A percentile compares a stretch with the other conserved stretches of the same genome.
Evolutionary conservation across 1,139 yeast species (phyloP).

Genomic region (Debaryomyces psychrophilus): DNA sequence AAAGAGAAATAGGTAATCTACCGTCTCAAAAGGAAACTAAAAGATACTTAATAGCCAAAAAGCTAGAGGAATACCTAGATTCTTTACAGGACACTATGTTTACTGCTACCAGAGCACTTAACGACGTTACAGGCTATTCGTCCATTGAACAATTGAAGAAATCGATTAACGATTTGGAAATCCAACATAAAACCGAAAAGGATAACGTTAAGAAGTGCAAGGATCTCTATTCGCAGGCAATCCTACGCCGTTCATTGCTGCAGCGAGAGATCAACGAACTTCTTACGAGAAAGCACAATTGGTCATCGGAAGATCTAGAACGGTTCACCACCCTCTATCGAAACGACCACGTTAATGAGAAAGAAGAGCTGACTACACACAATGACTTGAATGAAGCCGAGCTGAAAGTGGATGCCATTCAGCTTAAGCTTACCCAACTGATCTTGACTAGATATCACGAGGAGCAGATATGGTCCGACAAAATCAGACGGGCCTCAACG

Average conservation of each 20-base stretch:
- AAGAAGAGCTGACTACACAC: slow-evolving; percentile 58
- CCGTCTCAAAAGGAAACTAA: slow-evolving; percentile 37
- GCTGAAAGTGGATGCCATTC: slow-evolving; percentile 66
- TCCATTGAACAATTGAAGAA: slow-evolving; percentile 73
- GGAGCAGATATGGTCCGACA: slow-evolving; percentile 98
- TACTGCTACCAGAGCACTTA: slow-evolving; percentile 73
- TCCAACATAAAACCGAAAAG: slow-evolving; percentile 53
- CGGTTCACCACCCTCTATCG: slow-evolving; percentile 79
- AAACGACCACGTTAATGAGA: slow-evolving; percentile 77
- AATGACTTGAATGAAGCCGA: slow-evolving; percentile 59
- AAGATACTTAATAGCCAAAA: slow-evolving; percentile 25
- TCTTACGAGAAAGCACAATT: slow-evolving; percentile 78
- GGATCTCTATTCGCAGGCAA: slow-evolving; percentile 59
- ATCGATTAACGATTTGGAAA: slow-evolving; percentile 56
- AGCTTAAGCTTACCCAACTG: slow-evolving; percentile 69
- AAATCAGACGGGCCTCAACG: slow-evolving; percentile 88
- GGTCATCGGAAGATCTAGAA: slow-evolving; percentile 81
- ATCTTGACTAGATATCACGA: slow-evolving; percentile 91
- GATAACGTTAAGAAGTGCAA: slow-evolving; percentile 54
- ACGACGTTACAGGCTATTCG: slow-evolving; percentile 92
- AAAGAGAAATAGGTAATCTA: slow-evolving; percentile 26
- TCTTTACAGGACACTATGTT: slow-evolving; percentile 67
- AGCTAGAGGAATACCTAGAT: slow-evolving; percentile 57
- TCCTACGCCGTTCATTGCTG: slow-evolving; percentile 65
- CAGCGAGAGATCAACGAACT: slow-evolving; percentile 89